Percentiles rank a stretch among this genome's conserved stretches.
These are phyloP conservation scores for Ceratobasidium theobromae DNA, from an alignment of 1,284 basidiomycete genomes.

Conservation along the genomic window DNA sequence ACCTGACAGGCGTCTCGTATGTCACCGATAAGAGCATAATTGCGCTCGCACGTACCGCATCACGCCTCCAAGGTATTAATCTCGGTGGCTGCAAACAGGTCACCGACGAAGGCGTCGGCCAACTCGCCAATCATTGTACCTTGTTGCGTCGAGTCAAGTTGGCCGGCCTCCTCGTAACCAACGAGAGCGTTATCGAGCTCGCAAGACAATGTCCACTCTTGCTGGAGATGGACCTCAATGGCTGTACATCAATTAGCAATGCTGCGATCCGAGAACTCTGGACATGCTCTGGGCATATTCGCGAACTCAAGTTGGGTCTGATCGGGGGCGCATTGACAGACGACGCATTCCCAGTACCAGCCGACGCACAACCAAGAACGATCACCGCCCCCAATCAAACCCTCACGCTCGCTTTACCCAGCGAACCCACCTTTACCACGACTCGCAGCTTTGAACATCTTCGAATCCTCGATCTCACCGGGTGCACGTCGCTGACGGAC, in stretches of 20 bases:
- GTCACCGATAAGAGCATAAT: constrained; percentile 72
- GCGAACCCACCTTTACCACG: constrained; percentile 59
- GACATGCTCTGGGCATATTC: constrained; percentile 76
- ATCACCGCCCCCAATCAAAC: constrained; percentile 45
- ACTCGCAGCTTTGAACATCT: constrained; percentile 73
- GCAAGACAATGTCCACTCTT: constrained; percentile 84
- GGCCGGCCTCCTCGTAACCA: constrained; percentile 77
- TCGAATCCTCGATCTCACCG: constrained; percentile 87
- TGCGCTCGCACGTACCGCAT: constrained; percentile 69
- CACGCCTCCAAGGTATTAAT: constrained; percentile 89
- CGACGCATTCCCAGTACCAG: constrained; percentile 77
- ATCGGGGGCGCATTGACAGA: constrained; percentile 76
- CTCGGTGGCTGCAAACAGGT: constrained; percentile 82
- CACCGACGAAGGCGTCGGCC: constrained; percentile 75
- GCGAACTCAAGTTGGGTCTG: constrained; percentile 86
- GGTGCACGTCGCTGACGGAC: constrained; percentile 81
- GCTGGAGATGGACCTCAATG: constrained; percentile 91
- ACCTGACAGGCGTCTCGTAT: constrained; percentile 74
- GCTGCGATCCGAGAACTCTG: constrained; percentile 81
- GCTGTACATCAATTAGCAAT: constrained; percentile 80
- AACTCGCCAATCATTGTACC: constrained; percentile 74
- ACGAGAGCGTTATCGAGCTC: constrained; percentile 75
- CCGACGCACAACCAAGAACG: constrained; percentile 36
- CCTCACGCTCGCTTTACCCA: background rate
- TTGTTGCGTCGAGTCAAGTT: constrained; percentile 88